Evolutionary conservation across 1,284 basidiomycete species (phyloP).

Genomic region (Trametes sp.): DNA sequence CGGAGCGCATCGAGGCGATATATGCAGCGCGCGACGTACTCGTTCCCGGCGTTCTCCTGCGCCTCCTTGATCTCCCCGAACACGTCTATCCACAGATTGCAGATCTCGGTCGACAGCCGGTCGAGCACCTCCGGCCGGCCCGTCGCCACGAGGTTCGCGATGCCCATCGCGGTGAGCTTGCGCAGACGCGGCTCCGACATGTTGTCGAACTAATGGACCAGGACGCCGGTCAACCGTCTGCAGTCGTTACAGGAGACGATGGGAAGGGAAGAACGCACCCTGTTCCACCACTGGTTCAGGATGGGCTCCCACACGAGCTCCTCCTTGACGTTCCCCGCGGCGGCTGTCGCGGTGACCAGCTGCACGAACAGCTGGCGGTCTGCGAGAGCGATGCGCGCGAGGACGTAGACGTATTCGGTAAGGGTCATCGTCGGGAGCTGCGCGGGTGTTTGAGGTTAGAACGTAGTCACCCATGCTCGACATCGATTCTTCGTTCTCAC

Average conservation of each 20-base stretch:
- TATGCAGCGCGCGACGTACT: constrained; percentile 35
- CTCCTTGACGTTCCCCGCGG: constrained; percentile 56
- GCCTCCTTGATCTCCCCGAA: constrained; percentile 87
- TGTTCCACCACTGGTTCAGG: constrained; percentile 82
- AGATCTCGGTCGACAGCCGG: constrained; percentile 75
- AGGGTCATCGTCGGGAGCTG: constrained; percentile 63
- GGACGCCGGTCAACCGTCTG: background rate
- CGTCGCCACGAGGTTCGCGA: constrained; percentile 75
- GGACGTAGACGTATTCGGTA: constrained; percentile 70
- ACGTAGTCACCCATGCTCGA: no score
- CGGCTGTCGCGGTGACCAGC: constrained; percentile 67
- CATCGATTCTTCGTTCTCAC: constrained; percentile 46
- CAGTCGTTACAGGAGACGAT: background rate
- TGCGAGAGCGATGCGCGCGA: constrained; percentile 72
- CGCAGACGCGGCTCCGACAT: constrained; percentile 82
- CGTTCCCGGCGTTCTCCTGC: constrained; percentile 45
- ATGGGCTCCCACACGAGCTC: constrained; percentile 66
- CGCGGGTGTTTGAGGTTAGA: background rate
- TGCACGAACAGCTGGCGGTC: constrained; percentile 71
- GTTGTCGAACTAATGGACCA: constrained; percentile 74
- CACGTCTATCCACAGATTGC: constrained; percentile 91
- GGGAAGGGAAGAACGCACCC: constrained; percentile 52
- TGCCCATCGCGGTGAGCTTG: constrained; percentile 78
- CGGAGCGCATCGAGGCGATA: no score
- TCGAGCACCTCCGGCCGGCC: constrained; percentile 74